These are phyloP conservation scores for Saprolegnia parasitica DNA, from an alignment of 352 stramenopile species.

Conservation along the genomic window DNA sequence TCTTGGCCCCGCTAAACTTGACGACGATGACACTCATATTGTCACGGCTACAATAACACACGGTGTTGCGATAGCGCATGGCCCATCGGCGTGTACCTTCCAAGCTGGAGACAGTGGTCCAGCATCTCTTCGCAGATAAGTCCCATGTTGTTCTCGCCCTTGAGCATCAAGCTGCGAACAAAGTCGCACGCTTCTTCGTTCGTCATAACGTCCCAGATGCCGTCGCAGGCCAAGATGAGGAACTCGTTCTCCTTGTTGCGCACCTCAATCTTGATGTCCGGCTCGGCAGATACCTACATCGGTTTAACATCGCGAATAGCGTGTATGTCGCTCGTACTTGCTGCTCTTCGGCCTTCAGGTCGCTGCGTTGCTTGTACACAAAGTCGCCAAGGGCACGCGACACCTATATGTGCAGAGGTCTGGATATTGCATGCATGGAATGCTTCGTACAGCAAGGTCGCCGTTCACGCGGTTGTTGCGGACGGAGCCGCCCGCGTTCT, in stretches of 20 bases:
- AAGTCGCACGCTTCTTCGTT: constrained; percentile 86
- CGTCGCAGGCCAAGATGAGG: constrained; percentile 88
- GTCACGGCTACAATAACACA: constrained; percentile 46
- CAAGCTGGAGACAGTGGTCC: constrained; percentile 64
- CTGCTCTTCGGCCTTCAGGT: constrained; percentile 59
- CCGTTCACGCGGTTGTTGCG: constrained; percentile 77
- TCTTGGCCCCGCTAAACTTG: constrained; percentile 64
- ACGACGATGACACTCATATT: constrained; percentile 83
- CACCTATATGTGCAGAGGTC: constrained; percentile 39
- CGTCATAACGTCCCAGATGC: constrained; percentile 92
- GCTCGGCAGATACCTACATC: constrained; percentile 65
- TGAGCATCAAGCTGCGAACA: constrained; percentile 67
- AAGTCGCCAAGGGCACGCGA: constrained; percentile 76
- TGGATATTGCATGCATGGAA: constrained; percentile 28
- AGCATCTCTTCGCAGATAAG: constrained; percentile 78
- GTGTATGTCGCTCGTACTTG: constrained; percentile 36
- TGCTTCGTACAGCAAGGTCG: constrained; percentile 61
- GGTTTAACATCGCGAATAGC: background rate
- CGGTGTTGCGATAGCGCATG: constrained; percentile 10
- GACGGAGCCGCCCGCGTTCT: constrained; percentile 64
- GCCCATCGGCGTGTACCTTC: constrained; percentile 44
- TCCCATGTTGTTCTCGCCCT: constrained; percentile 59
- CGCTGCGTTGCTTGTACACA: constrained; percentile 64
- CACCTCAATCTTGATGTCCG: constrained; percentile 79
- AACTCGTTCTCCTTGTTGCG: constrained; percentile 86